Evolutionary conservation across 2,329 filamentous ascomycete genomes (phyloP), one percentile per base, ranked within the genome.

Genomic region (Eutypella sp.): DNA sequence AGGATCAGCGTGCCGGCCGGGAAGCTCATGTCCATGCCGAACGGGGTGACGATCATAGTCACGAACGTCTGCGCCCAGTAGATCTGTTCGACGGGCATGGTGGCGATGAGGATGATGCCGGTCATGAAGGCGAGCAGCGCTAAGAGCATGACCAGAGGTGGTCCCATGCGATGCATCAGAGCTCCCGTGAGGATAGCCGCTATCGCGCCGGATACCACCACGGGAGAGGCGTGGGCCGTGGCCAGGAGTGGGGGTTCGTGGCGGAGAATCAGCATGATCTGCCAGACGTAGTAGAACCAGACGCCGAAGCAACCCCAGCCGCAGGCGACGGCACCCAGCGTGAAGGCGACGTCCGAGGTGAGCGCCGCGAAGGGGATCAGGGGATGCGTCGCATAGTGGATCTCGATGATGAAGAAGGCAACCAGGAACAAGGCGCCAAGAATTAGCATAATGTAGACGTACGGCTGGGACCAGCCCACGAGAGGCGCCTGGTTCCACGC

Each of bases 401-500:
- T 52, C 56, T 82, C 78, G 42, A 77, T 61, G 55, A 68, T 68
- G 53, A 78, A 69, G 61, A 83, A 84, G 0, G 63, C 49, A 0
- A 61, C 62, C 10, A 80, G 58, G 9, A 79, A 58, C 1, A 79
- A 38, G 3, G 75, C 44, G 3, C 78, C 78, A 15, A 81, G 43
- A 42, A 81, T 72, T 6, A 83, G 66, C 3, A 73, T 56, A 2
- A 71, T 58, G 53, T 74, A 75, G 27, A 77, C 68, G 51, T 79
- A 78, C 1, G 74, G 64, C 20, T 66, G 60, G 5, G 59, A 42
- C 78, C 78, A 82, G 2, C 75, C 73, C 6, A 71, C 73, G 2
- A 75, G 64, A 0, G 74, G 71, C 1, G 74, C 78, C 56, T 82
- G 77, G 53, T 82, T 82, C 76, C 76, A 81, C 2, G 78, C 74